Evolutionary conservation across 345 rosid genomes (phyloP), one percentile per base, ranked within the genome.

Genomic region (Bruguiera parviflora): DNA sequence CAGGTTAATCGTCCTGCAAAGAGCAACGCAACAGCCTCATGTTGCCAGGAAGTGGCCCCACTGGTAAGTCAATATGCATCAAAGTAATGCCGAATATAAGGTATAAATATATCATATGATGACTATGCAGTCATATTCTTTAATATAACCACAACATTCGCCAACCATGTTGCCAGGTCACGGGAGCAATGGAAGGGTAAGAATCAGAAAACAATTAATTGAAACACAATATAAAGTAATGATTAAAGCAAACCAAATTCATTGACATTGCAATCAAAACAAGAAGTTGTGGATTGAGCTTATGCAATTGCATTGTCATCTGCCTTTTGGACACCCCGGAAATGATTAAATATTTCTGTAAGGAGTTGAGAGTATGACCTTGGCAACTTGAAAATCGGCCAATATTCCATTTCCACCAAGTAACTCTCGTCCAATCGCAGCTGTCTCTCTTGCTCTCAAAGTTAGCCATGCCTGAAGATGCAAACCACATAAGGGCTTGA

Each of bases 381-480:
- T 94, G 28, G 97, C 99, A 77, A 96, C 98, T 37, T 89, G 92
- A 77, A 86, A 96, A 77, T 96, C 99, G 0, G 88, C 71, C 69
- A 92, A 61, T 66, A 89, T 83, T 71, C 99, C 99, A 47, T 92
- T 96, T 65, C 99, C 99, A 69, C 99, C 97, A 2, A 96, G 98
- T 71, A 96, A 63, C 81, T 87, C 98, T 53, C 99, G 85, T 52
- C 97, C 99, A 32, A 89, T 78, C 43, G 94, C 70, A 61, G 83
- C 89, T 0, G 97, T 89, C 75, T 95, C 98, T 75, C 98, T 84
- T 11, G 98, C 97, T 78, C 71, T 92, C 8, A 43, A 37, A 24
- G 87, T 74, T 75, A 89, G 90, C 99, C 99, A 95, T 8, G 96
- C 66, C 99, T 95, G 81, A 28, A 70, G n/a, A 72, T 28, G 33